Conservation (phyloP, 2,329 filamentous ascomycete genomes). For the Albifimbria verrucaria region DNA sequence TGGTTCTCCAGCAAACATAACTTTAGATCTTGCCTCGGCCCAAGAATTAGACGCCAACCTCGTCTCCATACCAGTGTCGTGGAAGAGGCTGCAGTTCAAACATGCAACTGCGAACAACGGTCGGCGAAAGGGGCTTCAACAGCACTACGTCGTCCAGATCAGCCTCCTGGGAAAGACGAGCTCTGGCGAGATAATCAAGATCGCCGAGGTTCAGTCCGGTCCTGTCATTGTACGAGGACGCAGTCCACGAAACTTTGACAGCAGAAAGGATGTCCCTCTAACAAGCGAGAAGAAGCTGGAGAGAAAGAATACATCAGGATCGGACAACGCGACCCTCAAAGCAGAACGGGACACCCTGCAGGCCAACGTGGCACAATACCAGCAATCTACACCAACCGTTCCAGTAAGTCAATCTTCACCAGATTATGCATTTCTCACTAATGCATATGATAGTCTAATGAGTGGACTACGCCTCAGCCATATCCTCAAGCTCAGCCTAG, state of each 20-base stretch:
- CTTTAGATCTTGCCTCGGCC: conserved; percentile 52
- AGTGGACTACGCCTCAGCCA: conserved; percentile 43
- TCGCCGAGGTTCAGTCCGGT: conserved; percentile 84
- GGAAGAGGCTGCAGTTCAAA: conserved; percentile 93
- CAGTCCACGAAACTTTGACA: conserved; percentile 92
- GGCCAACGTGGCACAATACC: conserved; percentile 26
- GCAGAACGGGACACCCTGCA: conserved; percentile 28
- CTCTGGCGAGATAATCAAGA: conserved; percentile 62
- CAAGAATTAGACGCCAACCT: conserved; percentile 75
- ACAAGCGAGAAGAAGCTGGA: conserved; percentile 51
- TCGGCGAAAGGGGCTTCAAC: conserved; percentile 86
- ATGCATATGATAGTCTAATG: conserved; percentile 29
- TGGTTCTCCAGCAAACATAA: conserved; percentile 49
- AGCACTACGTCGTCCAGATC: conserved; percentile 88
- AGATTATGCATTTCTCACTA: background rate
- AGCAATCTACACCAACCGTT: conserved; percentile 24
- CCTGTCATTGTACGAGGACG: conserved; percentile 94
- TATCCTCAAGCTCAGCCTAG: conserved; percentile 27
- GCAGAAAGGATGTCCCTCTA: conserved; percentile 78
- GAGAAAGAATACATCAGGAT: conserved; percentile 37
- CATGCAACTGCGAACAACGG: conserved; percentile 97
- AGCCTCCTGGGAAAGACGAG: conserved; percentile 76
- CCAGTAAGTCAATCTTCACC: conserved; percentile 24
- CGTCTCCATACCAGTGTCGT: conserved; percentile 79
- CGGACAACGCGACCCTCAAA: conserved; percentile 30